A percentile compares a stretch with the other conserved stretches of the same genome.
These are phyloP conservation scores for Globisporangium perplexum DNA, from an alignment of 352 stramenopile species.

Conservation along the genomic window DNA sequence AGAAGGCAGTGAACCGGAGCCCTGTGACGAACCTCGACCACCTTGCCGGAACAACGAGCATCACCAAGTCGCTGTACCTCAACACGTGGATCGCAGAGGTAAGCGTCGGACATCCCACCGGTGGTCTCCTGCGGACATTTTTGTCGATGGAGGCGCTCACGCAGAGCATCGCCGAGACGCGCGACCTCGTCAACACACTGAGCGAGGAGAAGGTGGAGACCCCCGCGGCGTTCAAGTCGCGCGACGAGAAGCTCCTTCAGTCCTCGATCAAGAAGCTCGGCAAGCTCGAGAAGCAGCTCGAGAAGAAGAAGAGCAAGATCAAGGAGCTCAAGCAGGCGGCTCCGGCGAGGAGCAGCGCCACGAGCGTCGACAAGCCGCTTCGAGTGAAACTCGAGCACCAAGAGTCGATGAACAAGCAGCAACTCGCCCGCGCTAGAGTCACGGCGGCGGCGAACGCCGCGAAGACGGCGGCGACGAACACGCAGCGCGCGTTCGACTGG, in stretches of 20 bases:
- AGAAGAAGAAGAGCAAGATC: constrained; percentile 59
- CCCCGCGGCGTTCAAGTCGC: constrained; percentile 4
- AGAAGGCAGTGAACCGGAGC: constrained; percentile 21
- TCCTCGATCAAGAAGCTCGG: constrained; percentile 27
- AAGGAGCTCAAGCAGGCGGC: constrained; percentile 38
- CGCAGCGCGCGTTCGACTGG: constrained; percentile 39
- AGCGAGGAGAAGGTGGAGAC: constrained; percentile 7
- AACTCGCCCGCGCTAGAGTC: background rate
- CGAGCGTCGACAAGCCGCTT: background rate
- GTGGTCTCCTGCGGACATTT: constrained; percentile 65
- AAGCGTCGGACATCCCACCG: constrained; percentile 71
- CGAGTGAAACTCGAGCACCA: constrained; percentile 1
- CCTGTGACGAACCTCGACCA: constrained; percentile 68
- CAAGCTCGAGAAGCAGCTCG: constrained; percentile 25
- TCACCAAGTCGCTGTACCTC: constrained; percentile 58
- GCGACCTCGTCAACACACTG: constrained; percentile 32
- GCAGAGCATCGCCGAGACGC: constrained; percentile 44
- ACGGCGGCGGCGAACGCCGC: constrained; percentile 11
- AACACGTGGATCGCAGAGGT: constrained; percentile 86
- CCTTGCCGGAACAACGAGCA: constrained; percentile 27
- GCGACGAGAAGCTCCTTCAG: constrained; percentile 35
- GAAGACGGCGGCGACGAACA: constrained; percentile 23
- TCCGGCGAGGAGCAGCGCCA: constrained; percentile 50
- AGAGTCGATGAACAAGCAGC: background rate
- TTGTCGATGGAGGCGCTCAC: constrained; percentile 66